Base-by-base conservation (phyloP, 1,284 basidiomycete species). In the Takashimella tepidaria region DNA sequence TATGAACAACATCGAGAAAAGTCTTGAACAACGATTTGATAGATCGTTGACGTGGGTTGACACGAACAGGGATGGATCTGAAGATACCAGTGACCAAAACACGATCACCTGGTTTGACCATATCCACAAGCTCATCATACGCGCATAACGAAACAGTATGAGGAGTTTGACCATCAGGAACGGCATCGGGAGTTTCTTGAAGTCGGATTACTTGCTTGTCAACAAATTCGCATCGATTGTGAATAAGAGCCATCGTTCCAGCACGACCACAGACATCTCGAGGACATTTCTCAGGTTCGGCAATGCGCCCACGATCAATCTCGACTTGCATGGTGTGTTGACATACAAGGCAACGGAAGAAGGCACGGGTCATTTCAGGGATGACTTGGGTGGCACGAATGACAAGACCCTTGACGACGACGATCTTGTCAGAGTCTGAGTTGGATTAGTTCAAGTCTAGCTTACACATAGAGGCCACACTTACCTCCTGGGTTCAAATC, bases 301-400 rank as follows among this genome's bases (percentile, higher is more conserved):
- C 84, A 64, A 98, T 98, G 73, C 91, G 88, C 41, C 95, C 95
- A 11, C 93, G 86, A 74, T 98, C 92, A 53, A 98, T 96, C 69
- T 96, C 92, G 59, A 90, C 89, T 69, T 91, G 88, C 5, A 92
- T 84, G 4, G 93, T 96, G 75, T 98, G 93, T 55, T 87, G 88
- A 74, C 96, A 98, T 41, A 87, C 87, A n/a, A 91, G 79, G 77
- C 95, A 98, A 46, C 93, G 88, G 84, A 98, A 98, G 80, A 98
- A 98, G 26, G 93, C 95, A 5, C 70, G 82, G 77, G 92, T 92
- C 96, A 98, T 98, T 75, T 98, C 95, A 2, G 96, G 95, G 54
- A 98, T 98, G 67, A 98, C 88, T 3, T 95, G 91, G 0, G 95
- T 98, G 0, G 92, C 90, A 41, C 96, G 89, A 63, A 98, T 98